Percentiles rank a stretch among this genome's conserved stretches.
Conservation (phyloP, 345 rosid species). For the Kernera saxatilis region DNA sequence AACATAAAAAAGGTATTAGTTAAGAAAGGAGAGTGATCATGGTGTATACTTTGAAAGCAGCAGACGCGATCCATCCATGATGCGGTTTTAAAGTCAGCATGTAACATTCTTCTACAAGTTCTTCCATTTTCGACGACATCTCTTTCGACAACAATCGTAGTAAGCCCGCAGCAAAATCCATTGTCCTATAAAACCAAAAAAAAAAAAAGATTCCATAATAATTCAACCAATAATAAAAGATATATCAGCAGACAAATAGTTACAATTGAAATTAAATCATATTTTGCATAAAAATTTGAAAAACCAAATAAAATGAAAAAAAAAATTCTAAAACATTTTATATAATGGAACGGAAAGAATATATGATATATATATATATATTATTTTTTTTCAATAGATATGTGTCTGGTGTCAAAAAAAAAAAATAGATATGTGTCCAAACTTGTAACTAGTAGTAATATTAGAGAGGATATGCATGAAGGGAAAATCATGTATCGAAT, state of each 20-base stretch:
- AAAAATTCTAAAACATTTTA: too few species aligned
- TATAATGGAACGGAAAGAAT: too few species aligned
- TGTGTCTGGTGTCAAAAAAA: too few species aligned
- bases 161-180: slow-evolving; percentile 63
- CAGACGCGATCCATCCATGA: slow-evolving; percentile 95
- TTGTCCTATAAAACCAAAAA: too few species aligned
- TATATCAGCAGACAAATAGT: too few species aligned
- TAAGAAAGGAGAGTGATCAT: background rate
- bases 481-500: background rate
- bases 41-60: slow-evolving; percentile 71
- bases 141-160: slow-evolving; percentile 50
- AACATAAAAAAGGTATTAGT: background rate
- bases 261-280: too few species aligned
- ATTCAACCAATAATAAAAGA: too few species aligned
- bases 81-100: slow-evolving; percentile 61
- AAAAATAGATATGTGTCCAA: background rate
- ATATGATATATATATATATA: too few species aligned
- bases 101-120: slow-evolving; percentile 78
- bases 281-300: too few species aligned
- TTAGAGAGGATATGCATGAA: background rate
- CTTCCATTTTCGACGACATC: slow-evolving; percentile 55
- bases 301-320: too few species aligned
- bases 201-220: too few species aligned
- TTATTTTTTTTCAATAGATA: too few species aligned
- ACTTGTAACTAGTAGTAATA: background rate